Evolutionary conservation across 1,284 basidiomycete species (phyloP).

Genomic region (Meripilus lineatus): DNA sequence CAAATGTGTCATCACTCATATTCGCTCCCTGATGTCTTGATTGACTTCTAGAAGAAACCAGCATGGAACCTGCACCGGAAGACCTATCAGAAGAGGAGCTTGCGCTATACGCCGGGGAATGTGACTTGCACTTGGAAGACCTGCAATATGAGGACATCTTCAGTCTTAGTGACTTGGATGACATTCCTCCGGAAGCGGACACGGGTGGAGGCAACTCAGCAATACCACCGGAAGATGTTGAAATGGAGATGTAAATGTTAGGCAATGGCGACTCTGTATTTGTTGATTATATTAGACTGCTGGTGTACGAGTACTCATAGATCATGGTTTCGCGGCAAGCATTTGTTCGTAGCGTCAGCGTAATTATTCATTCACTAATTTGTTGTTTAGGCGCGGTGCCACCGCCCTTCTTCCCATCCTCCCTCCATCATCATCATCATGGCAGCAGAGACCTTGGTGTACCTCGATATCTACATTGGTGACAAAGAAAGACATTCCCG

Average conservation of each 20-base stretch:
- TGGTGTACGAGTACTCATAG: too few species aligned
- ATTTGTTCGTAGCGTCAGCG: too few species aligned
- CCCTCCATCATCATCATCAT: not conserved
- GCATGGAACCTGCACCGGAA: constrained; percentile 28
- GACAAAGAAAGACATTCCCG: constrained; percentile 28
- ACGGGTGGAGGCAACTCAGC: too few species aligned
- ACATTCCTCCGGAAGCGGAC: constrained; percentile 7
- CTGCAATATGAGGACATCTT: constrained; percentile 25
- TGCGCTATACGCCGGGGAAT: constrained; percentile 54
- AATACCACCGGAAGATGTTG: constrained; percentile 41
- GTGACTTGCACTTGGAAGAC: constrained; percentile 41
- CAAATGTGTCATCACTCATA: not conserved
- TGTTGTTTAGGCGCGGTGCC: too few species aligned
- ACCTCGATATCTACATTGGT: constrained; percentile 39
- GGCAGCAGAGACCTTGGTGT: constrained; percentile 16
- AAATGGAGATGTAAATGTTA: constrained; percentile 13
- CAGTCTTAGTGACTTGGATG: constrained; percentile 25
- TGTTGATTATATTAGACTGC: not conserved
- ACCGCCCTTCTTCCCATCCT: not conserved
- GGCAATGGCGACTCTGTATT: not conserved
- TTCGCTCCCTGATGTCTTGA: not conserved
- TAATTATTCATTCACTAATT: too few species aligned
- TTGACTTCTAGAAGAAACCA: constrained; percentile 8
- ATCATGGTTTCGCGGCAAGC: too few species aligned
- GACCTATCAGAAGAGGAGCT: constrained; percentile 55